Percentiles rank a stretch among this genome's conserved stretches.
Conservation (phyloP, 116 monocot species). For the Cymodocea nodosa region DNA sequence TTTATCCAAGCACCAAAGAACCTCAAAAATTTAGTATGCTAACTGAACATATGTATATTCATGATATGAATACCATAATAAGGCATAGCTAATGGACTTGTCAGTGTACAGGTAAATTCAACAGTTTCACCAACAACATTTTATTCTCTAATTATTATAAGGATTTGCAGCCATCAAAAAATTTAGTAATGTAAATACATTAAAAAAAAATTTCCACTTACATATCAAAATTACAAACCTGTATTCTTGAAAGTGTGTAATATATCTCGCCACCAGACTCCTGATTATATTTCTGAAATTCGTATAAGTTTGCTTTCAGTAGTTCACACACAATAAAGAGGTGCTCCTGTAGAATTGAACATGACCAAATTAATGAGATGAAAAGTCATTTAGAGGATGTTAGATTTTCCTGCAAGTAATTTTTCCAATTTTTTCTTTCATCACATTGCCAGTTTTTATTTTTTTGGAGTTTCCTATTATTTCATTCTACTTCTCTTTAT, state of each 20-base stretch:
- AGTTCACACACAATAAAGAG: slow-evolving; percentile 95
- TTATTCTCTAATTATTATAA: background rate
- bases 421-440: background rate
- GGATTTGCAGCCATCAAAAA: background rate
- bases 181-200: background rate
- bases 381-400: background rate
- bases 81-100: too few species aligned
- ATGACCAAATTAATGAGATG: background rate
- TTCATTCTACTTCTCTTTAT: too few species aligned
- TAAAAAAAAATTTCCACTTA: background rate
- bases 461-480: too few species aligned
- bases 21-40: too few species aligned
- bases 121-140: too few species aligned
- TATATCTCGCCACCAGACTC: slow-evolving; percentile 68
- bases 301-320: slow-evolving; percentile 81
- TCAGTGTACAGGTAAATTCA: too few species aligned
- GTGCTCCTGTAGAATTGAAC: slow-evolving; percentile 29
- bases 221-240: slow-evolving; percentile 22
- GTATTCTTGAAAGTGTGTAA: slow-evolving; percentile 82
- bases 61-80: too few species aligned
- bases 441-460: background rate
- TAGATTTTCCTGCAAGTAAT: background rate
- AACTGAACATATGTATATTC: too few species aligned
- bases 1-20: too few species aligned
- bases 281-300: slow-evolving; percentile 37